A percentile compares a stretch with the other conserved stretches of the same genome.
These are phyloP conservation scores for Torulaspora franciscae DNA, from an alignment of 805 yeast genomes.

Conservation along the genomic window DNA sequence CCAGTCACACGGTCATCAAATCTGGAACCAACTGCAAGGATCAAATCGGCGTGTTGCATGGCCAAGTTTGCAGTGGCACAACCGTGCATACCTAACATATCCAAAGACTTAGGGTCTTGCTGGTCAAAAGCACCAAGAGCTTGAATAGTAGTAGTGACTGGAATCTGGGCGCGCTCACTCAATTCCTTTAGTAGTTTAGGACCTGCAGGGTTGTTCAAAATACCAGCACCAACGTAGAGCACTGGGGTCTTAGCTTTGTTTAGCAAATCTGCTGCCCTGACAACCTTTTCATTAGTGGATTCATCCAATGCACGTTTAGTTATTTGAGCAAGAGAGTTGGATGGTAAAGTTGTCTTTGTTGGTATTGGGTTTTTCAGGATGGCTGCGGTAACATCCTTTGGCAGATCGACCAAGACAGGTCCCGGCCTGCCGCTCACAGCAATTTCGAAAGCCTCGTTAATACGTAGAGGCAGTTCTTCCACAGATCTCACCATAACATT, in stretches of 20 bases:
- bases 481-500: conserved; percentile 96
- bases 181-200: conserved; percentile 75
- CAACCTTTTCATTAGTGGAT: conserved; percentile 67
- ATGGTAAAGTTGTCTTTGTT: conserved; percentile 66
- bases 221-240: conserved; percentile 89
- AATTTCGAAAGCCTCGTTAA: conserved; percentile 96
- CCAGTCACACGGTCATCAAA: conserved; percentile 98
- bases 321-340: conserved; percentile 60
- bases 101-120: conserved; percentile 80
- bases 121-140: conserved; percentile 95
- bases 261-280: conserved; percentile 70
- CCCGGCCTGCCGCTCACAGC: conserved; percentile 97
- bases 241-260: conserved; percentile 84
- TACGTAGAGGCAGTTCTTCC: conserved; percentile 89
- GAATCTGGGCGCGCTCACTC: conserved; percentile 85
- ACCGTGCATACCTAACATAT: conserved; percentile 99
- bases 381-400: conserved; percentile 96
- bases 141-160: conserved; percentile 94
- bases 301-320: conserved; percentile 67
- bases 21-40: conserved; percentile 93
- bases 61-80: conserved; percentile 91
- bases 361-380: conserved; percentile 85
- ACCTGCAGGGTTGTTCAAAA: conserved; percentile 73
- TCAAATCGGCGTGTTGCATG: conserved; percentile 87
- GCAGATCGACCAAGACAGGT: conserved; percentile 94